Percentiles rank a stretch among this genome's conserved stretches.
These are phyloP conservation scores for Citrullus mucosospermus DNA, from an alignment of 306 rosid genomes.

Conservation along the genomic window DNA sequence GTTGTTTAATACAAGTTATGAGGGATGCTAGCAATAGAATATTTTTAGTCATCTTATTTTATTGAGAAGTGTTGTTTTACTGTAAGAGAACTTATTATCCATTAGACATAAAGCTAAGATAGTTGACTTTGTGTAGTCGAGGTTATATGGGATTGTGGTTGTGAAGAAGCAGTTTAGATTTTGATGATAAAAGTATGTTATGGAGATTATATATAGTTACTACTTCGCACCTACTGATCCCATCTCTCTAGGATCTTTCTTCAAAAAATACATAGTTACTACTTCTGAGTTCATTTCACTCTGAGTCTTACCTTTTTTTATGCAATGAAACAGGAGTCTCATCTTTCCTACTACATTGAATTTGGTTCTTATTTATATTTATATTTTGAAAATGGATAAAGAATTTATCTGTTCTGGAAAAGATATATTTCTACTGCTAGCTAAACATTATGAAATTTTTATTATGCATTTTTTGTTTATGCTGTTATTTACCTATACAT, in stretches of 20 bases:
- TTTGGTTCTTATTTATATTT: background rate
- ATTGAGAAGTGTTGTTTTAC: background rate
- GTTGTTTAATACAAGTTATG: background rate
- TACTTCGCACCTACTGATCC: no score
- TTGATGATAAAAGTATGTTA: background rate
- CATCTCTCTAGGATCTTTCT: no score
- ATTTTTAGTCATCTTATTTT: background rate
- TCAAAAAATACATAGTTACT: background rate
- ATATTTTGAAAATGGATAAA: background rate
- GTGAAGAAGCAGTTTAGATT: background rate
- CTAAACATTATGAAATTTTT: background rate
- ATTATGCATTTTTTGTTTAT: background rate
- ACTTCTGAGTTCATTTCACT: background rate
- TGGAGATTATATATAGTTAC: background rate
- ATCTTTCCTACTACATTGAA: background rate
- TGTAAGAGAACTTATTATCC: background rate
- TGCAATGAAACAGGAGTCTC: background rate
- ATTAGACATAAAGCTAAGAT: background rate
- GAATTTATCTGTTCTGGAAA: background rate
- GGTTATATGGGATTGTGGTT: background rate
- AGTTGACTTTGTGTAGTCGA: background rate
- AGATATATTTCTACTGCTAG: background rate
- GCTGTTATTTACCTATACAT: background rate
- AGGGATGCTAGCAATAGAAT: background rate
- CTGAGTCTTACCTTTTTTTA: background rate